phyloP scores from a whole-genome alignment of 768 basidiomycete species.

The Amanita polypyramis region DNA sequence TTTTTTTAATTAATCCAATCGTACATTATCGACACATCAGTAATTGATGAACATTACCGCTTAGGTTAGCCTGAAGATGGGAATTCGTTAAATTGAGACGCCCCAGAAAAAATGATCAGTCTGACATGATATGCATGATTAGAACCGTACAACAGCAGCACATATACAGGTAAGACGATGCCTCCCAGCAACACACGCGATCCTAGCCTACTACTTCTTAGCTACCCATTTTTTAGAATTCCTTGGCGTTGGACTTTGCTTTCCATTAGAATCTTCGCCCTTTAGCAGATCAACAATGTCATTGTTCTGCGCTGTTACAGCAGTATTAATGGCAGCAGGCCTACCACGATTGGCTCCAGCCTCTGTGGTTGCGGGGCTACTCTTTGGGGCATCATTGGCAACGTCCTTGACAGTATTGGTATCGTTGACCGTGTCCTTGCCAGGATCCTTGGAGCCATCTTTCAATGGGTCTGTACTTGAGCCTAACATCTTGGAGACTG shows the following conservation, averaged over 20 bases:
- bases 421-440: neutral
- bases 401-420: neutral
- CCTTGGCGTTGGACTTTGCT: neutral
- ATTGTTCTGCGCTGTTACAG: neutral
- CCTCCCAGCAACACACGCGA: neutral
- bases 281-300: neutral
- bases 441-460: neutral
- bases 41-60: too few species aligned
- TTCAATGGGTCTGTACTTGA: neutral
- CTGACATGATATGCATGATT: too few species aligned
- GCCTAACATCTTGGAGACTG: neutral
- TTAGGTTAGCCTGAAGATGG: too few species aligned
- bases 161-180: too few species aligned
- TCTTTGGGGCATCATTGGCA: neutral
- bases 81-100: too few species aligned
- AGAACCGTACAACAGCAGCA: too few species aligned
- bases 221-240: neutral
- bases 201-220: neutral
- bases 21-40: too few species aligned
- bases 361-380: neutral
- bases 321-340: neutral
- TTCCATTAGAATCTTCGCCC: conserved; percentile 1
- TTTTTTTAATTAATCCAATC: neutral
- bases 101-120: too few species aligned
- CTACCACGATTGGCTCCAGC: neutral